These are phyloP conservation scores for Candida sonorensis DNA, from an alignment of 805 yeast species.

Conservation along the genomic window DNA sequence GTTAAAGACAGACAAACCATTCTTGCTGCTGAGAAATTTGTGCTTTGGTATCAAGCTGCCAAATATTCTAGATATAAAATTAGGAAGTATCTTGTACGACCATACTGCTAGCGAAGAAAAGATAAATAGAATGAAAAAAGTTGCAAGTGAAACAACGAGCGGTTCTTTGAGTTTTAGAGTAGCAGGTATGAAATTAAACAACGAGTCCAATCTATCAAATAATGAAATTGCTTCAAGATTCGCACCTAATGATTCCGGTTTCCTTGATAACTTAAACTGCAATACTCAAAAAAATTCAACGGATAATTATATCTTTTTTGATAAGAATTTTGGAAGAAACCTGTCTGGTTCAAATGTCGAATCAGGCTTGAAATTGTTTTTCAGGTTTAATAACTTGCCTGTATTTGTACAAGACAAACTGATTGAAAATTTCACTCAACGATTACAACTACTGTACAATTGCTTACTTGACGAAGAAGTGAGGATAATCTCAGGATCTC, in stretches of 20 bases:
- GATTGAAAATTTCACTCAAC: constrained; percentile 39
- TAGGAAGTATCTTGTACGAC: constrained; percentile 72
- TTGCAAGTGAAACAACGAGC: constrained; percentile 69
- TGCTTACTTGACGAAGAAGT: constrained; percentile 58
- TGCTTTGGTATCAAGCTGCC: constrained; percentile 58
- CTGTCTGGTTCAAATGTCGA: constrained; percentile 37
- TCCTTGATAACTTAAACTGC: too few species aligned
- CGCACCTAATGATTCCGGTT: too few species aligned
- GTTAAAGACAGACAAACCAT: constrained; percentile 22
- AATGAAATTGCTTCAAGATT: too few species aligned
- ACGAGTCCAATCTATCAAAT: neutral
- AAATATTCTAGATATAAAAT: constrained; percentile 72
- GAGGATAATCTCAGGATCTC: constrained; percentile 63
- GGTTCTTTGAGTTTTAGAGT: constrained; percentile 71
- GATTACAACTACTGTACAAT: constrained; percentile 61
- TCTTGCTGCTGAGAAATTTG: constrained; percentile 66
- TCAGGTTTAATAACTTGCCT: constrained; percentile 29
- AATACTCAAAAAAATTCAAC: too few species aligned
- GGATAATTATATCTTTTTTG: constrained; percentile 42
- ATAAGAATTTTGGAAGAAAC: constrained; percentile 67
- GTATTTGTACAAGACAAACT: constrained; percentile 30
- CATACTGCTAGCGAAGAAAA: constrained; percentile 53
- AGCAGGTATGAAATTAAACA: constrained; percentile 75
- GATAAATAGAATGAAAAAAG: constrained; percentile 49
- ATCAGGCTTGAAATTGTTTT: constrained; percentile 42